Conservation (phyloP, 495 filamentous ascomycete genomes). For the Xylaria palmicola region DNA sequence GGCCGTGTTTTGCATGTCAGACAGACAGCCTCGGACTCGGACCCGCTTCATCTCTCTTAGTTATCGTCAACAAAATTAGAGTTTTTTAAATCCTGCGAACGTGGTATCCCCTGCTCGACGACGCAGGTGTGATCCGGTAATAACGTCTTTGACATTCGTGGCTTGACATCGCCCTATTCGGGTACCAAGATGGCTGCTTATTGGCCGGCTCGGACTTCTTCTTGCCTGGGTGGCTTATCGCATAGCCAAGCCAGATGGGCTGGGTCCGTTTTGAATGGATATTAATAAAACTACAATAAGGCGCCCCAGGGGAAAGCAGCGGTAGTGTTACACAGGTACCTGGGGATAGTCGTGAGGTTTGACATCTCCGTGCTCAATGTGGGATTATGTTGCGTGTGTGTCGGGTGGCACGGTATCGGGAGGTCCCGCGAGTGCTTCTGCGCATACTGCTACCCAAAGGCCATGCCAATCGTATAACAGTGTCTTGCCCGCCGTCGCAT, state of each 20-base stretch:
- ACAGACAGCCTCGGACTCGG: conserved; percentile 2
- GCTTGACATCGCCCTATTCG: not conserved
- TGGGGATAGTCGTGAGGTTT: no score
- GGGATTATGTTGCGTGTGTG: not conserved
- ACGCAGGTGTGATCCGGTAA: not conserved
- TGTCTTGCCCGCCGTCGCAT: no score
- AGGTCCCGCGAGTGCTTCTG: no score
- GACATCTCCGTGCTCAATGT: no score
- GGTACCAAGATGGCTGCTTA: conserved; percentile 11
- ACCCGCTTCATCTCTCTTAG: not conserved
- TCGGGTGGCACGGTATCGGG: not conserved
- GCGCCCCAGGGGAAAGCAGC: not conserved
- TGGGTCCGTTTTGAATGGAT: not conserved
- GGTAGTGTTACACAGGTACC: not conserved
- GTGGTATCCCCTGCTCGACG: not conserved
- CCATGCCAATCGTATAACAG: no score
- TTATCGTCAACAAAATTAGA: not conserved
- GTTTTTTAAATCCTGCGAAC: not conserved
- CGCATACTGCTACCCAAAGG: no score
- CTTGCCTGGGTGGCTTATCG: not conserved
- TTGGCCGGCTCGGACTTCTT: conserved; percentile 26
- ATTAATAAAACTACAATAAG: not conserved
- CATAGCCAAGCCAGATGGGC: no score
- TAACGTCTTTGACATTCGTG: not conserved
- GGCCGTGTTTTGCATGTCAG: not conserved